These are phyloP conservation scores for Beauveria brongniartii DNA, from an alignment of 2,329 filamentous ascomycete genomes.

Conservation along the genomic window DNA sequence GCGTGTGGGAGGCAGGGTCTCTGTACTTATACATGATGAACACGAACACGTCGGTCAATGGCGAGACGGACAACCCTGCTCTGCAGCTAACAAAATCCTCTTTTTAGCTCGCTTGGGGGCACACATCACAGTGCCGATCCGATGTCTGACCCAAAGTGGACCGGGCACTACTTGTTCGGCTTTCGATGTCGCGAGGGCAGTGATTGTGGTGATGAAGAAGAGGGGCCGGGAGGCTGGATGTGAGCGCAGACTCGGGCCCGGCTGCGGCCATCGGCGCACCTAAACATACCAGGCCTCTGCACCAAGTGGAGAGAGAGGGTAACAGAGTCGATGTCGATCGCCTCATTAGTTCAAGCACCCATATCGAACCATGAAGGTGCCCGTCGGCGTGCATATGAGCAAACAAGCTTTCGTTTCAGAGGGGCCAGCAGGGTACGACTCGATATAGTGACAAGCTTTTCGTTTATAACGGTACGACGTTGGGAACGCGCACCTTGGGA, in stretches of 20 bases:
- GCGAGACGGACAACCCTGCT: background rate
- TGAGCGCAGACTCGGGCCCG: background rate
- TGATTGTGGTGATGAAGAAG: background rate
- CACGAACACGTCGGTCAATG: background rate
- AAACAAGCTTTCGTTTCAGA: constrained; percentile 4
- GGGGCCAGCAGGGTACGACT: background rate
- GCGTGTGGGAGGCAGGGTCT: background rate
- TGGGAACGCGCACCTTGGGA: background rate
- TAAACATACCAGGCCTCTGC: background rate
- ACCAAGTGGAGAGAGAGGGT: constrained; percentile 6
- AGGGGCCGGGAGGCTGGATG: background rate
- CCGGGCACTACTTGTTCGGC: background rate
- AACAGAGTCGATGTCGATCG: background rate
- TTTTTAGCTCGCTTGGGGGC: constrained; percentile 4
- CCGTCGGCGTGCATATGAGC: background rate
- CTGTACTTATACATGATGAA: constrained; percentile 3
- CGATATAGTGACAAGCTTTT: background rate
- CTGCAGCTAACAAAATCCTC: background rate
- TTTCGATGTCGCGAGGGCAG: constrained; percentile 7
- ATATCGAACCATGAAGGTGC: background rate
- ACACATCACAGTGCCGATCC: constrained; percentile 5
- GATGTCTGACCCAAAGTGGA: constrained; percentile 10
- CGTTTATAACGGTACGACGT: background rate
- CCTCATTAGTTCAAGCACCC: background rate
- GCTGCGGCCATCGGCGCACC: constrained; percentile 8